Percentiles rank a stretch among this genome's conserved stretches.
These are phyloP conservation scores for Nemania abortiva DNA, from an alignment of 2,329 filamentous ascomycete genomes.

Conservation along the genomic window DNA sequence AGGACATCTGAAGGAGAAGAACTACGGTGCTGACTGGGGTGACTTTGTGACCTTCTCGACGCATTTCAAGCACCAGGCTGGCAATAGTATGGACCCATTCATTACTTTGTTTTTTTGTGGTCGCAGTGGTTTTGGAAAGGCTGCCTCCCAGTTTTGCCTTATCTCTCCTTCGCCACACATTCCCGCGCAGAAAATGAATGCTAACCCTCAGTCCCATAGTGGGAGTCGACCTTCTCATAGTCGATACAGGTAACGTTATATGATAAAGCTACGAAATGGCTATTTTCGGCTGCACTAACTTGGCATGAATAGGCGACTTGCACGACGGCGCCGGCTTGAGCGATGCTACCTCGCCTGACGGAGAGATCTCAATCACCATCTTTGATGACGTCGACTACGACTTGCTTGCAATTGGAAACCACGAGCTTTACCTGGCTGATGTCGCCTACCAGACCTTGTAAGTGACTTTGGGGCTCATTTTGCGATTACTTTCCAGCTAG, in stretches of 20 bases:
- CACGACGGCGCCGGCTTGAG: slow-evolving; percentile 74
- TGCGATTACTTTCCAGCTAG: neutral
- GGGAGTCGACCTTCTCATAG: slow-evolving; percentile 69
- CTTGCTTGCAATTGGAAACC: slow-evolving; percentile 62
- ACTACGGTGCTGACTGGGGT: slow-evolving; percentile 75
- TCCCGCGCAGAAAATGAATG: neutral
- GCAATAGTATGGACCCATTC: slow-evolving; percentile 49
- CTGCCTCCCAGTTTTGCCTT: too few relatives aligned
- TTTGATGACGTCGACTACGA: slow-evolving; percentile 59
- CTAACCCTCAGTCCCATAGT: slow-evolving; percentile 45
- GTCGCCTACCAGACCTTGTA: slow-evolving; percentile 71
- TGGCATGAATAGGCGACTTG: slow-evolving; percentile 60
- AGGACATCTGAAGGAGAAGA: slow-evolving; percentile 70
- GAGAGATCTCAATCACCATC: slow-evolving; percentile 63
- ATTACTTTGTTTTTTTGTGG: neutral
- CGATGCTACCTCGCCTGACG: slow-evolving; percentile 70
- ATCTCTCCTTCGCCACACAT: too few relatives aligned
- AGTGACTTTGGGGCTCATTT: neutral
- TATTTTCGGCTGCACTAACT: slow-evolving; percentile 4
- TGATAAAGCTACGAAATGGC: neutral
- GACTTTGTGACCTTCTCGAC: slow-evolving; percentile 72
- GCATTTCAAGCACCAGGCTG: slow-evolving; percentile 70
- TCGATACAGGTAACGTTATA: slow-evolving; percentile 68
- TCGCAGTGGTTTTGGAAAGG: neutral
- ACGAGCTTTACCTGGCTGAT: slow-evolving; percentile 73